Conservation (phyloP, 495 filamentous ascomycete species). For the Glonium stellatum region DNA sequence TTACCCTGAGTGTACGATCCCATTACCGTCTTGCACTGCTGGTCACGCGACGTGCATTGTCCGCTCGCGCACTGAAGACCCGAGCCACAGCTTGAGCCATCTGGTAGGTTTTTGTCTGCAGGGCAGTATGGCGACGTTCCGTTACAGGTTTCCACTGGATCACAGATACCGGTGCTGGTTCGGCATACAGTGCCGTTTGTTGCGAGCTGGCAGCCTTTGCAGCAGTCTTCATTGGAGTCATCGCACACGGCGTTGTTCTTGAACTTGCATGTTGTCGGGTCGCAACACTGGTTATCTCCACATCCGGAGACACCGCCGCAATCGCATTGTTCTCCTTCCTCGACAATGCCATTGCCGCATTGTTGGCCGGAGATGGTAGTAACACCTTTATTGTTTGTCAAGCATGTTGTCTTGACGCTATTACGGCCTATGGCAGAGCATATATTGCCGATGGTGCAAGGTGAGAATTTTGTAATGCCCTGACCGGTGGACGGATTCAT, state of each 20-base stretch:
- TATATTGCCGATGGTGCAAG: constrained; percentile 87
- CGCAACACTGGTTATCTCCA: constrained; percentile 69
- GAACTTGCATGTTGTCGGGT: constrained; percentile 85
- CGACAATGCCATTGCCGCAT: constrained; percentile 96
- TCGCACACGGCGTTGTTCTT: constrained; percentile 71
- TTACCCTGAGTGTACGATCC: constrained; percentile 68
- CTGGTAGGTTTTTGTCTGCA: constrained; percentile 54
- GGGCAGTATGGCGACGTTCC: constrained; percentile 72
- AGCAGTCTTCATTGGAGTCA: constrained; percentile 87
- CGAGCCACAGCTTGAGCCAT: constrained; percentile 63
- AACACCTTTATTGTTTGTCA: constrained; percentile 75
- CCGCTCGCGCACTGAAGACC: constrained; percentile 78
- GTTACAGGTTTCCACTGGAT: constrained; percentile 74
- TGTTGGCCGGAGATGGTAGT: constrained; percentile 77
- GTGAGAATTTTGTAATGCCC: constrained; percentile 71
- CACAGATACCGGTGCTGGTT: constrained; percentile 67
- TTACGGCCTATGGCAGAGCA: constrained; percentile 83
- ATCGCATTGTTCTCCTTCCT: constrained; percentile 90
- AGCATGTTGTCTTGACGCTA: constrained; percentile 66
- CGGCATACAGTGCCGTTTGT: constrained; percentile 66
- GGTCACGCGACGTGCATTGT: constrained; percentile 87
- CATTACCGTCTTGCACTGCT: constrained; percentile 83
- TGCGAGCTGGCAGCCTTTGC: constrained; percentile 66
- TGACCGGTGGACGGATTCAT: constrained; percentile 87
- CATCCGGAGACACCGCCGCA: constrained; percentile 75